phyloP scores from a whole-genome alignment of 1,284 basidiomycete genomes.

The Peniophora sp. region DNA sequence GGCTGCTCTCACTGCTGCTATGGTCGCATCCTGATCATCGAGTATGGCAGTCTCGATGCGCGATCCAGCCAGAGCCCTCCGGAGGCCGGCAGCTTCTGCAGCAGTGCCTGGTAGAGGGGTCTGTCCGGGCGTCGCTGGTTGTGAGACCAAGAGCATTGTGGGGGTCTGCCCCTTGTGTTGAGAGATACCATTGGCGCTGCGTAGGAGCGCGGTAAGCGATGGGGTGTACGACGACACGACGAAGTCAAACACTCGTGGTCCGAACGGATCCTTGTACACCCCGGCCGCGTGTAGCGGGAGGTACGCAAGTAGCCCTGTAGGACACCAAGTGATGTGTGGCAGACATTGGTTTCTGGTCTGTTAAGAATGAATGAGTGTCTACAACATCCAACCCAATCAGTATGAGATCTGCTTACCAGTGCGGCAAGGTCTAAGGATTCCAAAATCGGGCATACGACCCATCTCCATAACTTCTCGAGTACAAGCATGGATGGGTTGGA shows the following conservation, averaged over 20 bases:
- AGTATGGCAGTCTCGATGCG: background rate
- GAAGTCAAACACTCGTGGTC: background rate
- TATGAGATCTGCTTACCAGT: background rate
- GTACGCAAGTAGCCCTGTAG: background rate
- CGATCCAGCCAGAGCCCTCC: background rate
- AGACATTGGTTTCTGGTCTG: background rate
- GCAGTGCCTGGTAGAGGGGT: background rate
- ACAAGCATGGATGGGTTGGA: background rate
- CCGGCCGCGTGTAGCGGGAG: background rate
- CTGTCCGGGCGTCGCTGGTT: background rate
- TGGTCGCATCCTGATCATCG: background rate
- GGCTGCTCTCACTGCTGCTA: background rate
- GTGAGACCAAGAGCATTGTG: background rate
- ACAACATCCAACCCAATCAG: background rate
- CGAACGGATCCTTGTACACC: background rate
- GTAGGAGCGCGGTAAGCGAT: background rate
- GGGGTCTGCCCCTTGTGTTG: slow-evolving; percentile 5
- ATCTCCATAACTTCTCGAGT: background rate
- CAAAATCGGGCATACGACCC: background rate
- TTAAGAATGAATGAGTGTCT: background rate
- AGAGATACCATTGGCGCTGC: background rate
- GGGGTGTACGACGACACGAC: background rate
- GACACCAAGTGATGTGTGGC: background rate
- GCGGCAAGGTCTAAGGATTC: background rate
- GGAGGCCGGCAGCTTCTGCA: background rate